Evolutionary conservation across 2,329 filamentous ascomycete species (phyloP).

Genomic region (Elsinoe ampelina): DNA sequence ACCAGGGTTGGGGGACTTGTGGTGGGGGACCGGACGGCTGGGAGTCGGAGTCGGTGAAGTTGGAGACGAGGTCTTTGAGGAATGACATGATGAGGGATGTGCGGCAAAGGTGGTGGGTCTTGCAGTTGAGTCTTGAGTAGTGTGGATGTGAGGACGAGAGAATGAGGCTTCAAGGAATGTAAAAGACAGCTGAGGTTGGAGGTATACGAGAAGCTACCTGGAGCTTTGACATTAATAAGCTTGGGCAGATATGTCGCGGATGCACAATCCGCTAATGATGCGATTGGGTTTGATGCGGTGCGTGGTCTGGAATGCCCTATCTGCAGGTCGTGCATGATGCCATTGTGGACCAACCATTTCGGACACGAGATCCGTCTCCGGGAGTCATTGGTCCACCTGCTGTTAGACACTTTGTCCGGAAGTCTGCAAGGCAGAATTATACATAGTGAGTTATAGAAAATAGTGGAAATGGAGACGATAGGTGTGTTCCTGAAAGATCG

Average conservation of each 20-base stretch:
- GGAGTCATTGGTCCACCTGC: not conserved
- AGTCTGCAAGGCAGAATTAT: no score
- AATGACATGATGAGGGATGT: conserved; percentile 19
- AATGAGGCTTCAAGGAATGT: no score
- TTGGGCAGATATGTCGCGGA: not conserved
- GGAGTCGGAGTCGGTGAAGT: conserved; percentile 19
- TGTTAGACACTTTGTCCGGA: no score
- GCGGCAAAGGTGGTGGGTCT: not conserved
- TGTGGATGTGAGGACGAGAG: not conserved
- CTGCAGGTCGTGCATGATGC: not conserved
- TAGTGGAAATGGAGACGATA: no score
- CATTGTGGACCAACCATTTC: not conserved
- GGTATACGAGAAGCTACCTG: not conserved
- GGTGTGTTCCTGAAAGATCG: not conserved
- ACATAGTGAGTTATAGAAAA: no score
- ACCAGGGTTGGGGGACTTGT: conserved; percentile 35
- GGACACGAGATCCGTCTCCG: not conserved
- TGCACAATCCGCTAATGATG: not conserved
- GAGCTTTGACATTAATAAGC: not conserved
- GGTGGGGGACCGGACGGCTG: conserved; percentile 20
- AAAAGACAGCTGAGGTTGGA: not conserved
- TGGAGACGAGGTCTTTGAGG: conserved; percentile 25
- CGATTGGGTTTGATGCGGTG: conserved; percentile 2
- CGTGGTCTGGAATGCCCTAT: not conserved
- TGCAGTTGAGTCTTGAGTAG: not conserved